A percentile compares a stretch with the other conserved stretches of the same genome.
Conservation (phyloP, 331 rosid genomes). For the Quercus tomentella region DNA sequence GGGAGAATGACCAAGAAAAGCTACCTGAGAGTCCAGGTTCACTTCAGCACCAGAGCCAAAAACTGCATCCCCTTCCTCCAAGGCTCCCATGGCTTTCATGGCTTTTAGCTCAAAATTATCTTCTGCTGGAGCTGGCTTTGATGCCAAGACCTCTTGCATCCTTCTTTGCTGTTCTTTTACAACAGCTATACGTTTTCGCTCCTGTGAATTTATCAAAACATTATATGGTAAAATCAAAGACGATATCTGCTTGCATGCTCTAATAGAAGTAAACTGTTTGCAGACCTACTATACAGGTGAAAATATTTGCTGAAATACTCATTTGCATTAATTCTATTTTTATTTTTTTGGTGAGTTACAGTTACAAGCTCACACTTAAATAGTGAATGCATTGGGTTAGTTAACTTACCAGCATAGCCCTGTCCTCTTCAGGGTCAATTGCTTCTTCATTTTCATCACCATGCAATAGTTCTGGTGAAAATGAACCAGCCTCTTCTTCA, state of each 20-base stretch:
- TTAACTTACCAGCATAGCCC: constrained; percentile 65
- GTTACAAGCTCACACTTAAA: constrained; percentile 6
- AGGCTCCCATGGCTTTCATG: constrained; percentile 85
- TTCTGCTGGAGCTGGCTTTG: constrained; percentile 76
- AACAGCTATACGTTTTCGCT: constrained; percentile 70
- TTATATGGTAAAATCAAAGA: neutral
- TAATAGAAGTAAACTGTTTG: neutral
- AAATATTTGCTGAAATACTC: neutral
- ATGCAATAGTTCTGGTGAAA: constrained; percentile 81
- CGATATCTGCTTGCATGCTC: neutral
- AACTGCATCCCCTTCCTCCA: constrained; percentile 98
- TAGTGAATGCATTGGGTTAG: neutral
- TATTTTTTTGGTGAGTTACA: neutral
- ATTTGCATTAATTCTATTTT: neutral
- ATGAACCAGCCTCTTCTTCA: constrained; percentile 83
- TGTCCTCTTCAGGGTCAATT: constrained; percentile 92
- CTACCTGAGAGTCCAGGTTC: constrained; percentile 86
- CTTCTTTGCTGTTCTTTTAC: constrained; percentile 82
- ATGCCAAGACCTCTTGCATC: constrained; percentile 77
- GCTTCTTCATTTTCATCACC: constrained; percentile 87
- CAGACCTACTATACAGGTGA: neutral
- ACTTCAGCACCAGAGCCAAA: constrained; percentile 93
- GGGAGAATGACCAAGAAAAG: neutral
- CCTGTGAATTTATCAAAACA: constrained; percentile 36
- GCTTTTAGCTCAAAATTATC: constrained; percentile 89